Conservation (phyloP, 768 basidiomycete species). For the Dioszegia hungarica region DNA sequence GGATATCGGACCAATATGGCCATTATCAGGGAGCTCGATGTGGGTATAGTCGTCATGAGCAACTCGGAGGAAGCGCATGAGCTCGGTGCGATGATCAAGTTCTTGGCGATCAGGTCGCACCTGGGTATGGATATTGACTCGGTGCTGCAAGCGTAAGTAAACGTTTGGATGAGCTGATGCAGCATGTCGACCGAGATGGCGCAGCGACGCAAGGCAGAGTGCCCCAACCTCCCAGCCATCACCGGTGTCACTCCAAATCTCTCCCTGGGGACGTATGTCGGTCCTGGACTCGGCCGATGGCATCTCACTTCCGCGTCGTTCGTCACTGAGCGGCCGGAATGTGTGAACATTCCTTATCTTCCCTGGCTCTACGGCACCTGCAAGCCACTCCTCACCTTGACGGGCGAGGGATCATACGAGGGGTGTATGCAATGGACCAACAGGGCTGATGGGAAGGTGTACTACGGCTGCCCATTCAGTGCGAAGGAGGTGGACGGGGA, state of each 20-base stretch:
- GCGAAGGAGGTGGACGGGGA: neutral
- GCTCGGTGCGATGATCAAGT: neutral
- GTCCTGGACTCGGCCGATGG: neutral
- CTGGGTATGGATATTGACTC: neutral
- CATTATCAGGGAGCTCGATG: neutral
- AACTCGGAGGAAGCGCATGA: neutral
- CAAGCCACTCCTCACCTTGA: neutral
- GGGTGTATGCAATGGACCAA: neutral
- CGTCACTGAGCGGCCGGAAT: neutral
- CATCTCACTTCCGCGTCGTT: neutral
- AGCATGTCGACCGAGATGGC: neutral
- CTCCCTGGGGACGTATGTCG: neutral
- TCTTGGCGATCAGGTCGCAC: neutral
- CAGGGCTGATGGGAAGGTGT: neutral
- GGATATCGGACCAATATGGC: neutral
- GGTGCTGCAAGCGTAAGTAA: neutral
- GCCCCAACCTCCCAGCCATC: neutral
- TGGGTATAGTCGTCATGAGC: neutral
- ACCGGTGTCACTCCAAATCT: too few relatives aligned
- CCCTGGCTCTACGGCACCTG: conserved; percentile 1
- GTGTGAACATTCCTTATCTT: neutral
- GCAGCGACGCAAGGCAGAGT: neutral
- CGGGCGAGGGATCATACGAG: neutral
- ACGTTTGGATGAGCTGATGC: neutral
- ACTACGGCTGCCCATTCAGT: neutral